A percentile compares a stretch with the other conserved stretches of the same genome.
Evolutionary conservation across 345 rosid species (phyloP).

Genomic region (Turnera subulata): DNA sequence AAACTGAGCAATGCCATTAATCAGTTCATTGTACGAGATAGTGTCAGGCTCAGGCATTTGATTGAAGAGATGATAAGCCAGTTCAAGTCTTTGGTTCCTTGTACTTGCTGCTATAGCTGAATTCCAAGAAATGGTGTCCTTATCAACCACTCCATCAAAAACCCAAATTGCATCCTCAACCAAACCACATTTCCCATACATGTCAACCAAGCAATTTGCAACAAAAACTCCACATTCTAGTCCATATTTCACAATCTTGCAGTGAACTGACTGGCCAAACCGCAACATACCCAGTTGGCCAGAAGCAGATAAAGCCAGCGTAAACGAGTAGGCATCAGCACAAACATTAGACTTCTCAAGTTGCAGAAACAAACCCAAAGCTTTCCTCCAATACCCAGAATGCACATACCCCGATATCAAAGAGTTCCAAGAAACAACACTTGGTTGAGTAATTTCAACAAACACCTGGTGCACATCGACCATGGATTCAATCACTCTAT

Average conservation of each 20-base stretch:
- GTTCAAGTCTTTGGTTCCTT: conserved; percentile 50
- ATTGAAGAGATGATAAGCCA: conserved; percentile 43
- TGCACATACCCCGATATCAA: conserved; percentile 56
- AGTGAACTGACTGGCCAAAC: conserved; percentile 53
- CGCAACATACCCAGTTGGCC: conserved; percentile 34
- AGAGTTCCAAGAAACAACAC: conserved; percentile 73
- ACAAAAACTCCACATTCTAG: conserved; percentile 37
- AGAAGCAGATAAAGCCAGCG: conserved; percentile 60
- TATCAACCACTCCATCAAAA: conserved; percentile 42
- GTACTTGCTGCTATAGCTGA: conserved; percentile 66
- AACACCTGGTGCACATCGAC: conserved; percentile 48
- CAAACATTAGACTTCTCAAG: conserved; percentile 44
- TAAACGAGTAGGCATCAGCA: conserved; percentile 57
- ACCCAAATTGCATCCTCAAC: conserved; percentile 50
- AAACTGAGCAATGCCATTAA: conserved; percentile 56
- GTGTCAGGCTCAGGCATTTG: conserved; percentile 64
- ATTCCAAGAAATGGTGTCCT: conserved; percentile 79
- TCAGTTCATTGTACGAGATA: conserved; percentile 69
- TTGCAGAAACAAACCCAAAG: conserved; percentile 45
- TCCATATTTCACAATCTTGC: conserved; percentile 53
- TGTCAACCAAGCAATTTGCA: conserved; percentile 72
- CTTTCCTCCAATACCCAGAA: conserved; percentile 42
- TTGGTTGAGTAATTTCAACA: conserved; percentile 70
- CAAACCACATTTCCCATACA: conserved; percentile 74
- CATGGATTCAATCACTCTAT: conserved; percentile 30